Conservation (phyloP, 306 rosid genomes). For the Corylus avellana region DNA sequence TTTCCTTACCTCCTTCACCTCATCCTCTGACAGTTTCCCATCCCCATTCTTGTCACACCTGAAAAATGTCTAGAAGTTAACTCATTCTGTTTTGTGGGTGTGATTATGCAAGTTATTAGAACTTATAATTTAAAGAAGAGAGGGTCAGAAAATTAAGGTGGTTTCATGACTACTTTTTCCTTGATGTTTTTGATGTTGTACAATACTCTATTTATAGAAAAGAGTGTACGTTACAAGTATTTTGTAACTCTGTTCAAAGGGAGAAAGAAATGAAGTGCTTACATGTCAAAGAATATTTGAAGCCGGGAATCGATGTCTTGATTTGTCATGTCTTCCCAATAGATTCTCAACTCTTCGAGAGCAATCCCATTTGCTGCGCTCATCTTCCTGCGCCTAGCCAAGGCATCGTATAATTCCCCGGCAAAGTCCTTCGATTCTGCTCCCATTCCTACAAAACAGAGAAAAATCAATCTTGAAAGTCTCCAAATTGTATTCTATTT, state of each 20-base stretch:
- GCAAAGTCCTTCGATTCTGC: conserved; percentile 87
- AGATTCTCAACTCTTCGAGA: conserved; percentile 45
- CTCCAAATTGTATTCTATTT: conserved; percentile 13
- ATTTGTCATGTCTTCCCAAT: conserved; percentile 88
- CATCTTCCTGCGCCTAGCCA: conserved; percentile 63
- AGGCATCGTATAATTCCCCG: conserved; percentile 67
- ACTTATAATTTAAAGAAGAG: not conserved
- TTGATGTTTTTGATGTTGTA: too few species aligned
- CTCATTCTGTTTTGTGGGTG: conserved; percentile 7
- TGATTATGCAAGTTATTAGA: not conserved
- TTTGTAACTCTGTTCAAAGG: too few species aligned
- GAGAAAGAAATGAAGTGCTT: conserved; percentile 13
- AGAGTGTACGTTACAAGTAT: too few species aligned
- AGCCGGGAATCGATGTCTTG: conserved; percentile 75
- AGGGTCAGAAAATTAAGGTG: not conserved
- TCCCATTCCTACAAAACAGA: conserved; percentile 69
- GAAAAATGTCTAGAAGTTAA: conserved; percentile 23
- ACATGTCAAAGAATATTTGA: conserved; percentile 96
- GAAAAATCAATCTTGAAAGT: not conserved
- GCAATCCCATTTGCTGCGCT: conserved; percentile 44
- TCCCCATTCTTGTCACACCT: conserved; percentile 99
- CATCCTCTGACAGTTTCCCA: conserved; percentile 87
- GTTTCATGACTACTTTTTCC: too few species aligned
- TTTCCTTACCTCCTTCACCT: conserved; percentile 77
- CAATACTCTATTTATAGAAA: too few species aligned